Percentiles rank a stretch among this genome's conserved stretches.
Conservation (phyloP, 192 early-diverging fungal genomes). For the Gryganskiella cystojenkinii region DNA sequence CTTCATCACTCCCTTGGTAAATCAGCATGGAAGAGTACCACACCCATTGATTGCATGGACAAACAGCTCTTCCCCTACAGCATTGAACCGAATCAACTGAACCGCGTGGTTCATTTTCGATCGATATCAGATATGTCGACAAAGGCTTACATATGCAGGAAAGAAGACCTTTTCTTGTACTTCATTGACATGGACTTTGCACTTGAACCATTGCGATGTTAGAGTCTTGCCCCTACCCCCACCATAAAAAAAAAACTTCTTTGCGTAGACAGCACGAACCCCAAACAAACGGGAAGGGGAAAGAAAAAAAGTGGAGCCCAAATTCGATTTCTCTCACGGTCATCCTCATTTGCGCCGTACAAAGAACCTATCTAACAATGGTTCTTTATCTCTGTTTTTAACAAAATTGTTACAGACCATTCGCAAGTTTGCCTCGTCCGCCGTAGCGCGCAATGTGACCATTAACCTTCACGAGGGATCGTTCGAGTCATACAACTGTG, state of each 20-base stretch:
- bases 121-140: too few relatives aligned
- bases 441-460: slow-evolving; percentile 68
- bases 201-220: too few relatives aligned
- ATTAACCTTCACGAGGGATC: slow-evolving; percentile 69
- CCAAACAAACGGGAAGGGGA: too few relatives aligned
- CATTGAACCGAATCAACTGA: too few relatives aligned
- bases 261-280: too few relatives aligned
- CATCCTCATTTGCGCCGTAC: not conserved
- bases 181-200: too few relatives aligned
- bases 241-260: too few relatives aligned
- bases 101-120: too few relatives aligned
- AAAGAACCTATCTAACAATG: not conserved
- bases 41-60: too few relatives aligned
- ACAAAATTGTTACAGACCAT: slow-evolving; percentile 25
- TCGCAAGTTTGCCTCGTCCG: slow-evolving; percentile 47
- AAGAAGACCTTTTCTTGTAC: too few relatives aligned
- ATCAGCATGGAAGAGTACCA: not conserved
- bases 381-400: not conserved
- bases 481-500: slow-evolving; percentile 90
- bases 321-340: slow-evolving; percentile 1
- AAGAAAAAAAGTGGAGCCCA: not conserved
- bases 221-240: too few relatives aligned
- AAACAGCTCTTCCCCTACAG: not conserved
- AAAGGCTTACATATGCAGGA: too few relatives aligned
- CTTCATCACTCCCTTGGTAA: slow-evolving; percentile 50